Percentiles rank a stretch among this genome's conserved stretches.
phyloP scores from a whole-genome alignment of 2,329 filamentous ascomycete species.

The Talaromyces sp. region DNA sequence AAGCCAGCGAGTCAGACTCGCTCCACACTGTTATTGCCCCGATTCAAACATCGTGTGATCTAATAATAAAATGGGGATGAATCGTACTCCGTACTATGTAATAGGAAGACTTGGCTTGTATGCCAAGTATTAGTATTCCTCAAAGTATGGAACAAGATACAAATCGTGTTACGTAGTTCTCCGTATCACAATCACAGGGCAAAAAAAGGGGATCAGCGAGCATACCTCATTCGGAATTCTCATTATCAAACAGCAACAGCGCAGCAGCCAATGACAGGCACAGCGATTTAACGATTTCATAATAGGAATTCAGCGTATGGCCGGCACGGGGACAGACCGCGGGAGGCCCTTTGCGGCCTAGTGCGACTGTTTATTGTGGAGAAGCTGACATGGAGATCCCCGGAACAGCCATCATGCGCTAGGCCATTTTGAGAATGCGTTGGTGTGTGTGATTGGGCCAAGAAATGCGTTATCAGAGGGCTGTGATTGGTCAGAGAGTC shows the following conservation, averaged over 20 bases:
- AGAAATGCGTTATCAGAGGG: constrained; percentile 3
- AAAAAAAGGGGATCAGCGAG: neutral
- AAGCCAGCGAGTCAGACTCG: neutral
- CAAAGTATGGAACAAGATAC: neutral
- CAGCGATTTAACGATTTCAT: neutral
- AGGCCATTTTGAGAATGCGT: neutral
- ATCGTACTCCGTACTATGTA: too few relatives aligned
- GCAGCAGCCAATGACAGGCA: neutral
- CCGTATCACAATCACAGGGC: neutral
- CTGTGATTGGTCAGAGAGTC: constrained; percentile 3
- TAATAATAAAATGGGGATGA: too few relatives aligned
- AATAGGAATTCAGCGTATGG: neutral
- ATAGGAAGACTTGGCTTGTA: neutral
- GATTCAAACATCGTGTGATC: too few relatives aligned
- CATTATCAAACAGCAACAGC: constrained; percentile 1
- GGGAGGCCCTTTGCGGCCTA: neutral
- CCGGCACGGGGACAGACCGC: neutral
- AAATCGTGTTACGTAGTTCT: neutral
- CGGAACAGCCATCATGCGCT: constrained; percentile 3
- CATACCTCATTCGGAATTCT: neutral
- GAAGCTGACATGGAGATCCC: constrained; percentile 3
- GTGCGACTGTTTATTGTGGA: neutral
- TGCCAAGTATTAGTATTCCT: too few relatives aligned
- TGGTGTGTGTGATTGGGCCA: constrained; percentile 4
- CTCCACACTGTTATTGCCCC: too few relatives aligned